phyloP scores from a whole-genome alignment of 2,329 filamentous ascomycete genomes.

The Talaromyces sp. region DNA sequence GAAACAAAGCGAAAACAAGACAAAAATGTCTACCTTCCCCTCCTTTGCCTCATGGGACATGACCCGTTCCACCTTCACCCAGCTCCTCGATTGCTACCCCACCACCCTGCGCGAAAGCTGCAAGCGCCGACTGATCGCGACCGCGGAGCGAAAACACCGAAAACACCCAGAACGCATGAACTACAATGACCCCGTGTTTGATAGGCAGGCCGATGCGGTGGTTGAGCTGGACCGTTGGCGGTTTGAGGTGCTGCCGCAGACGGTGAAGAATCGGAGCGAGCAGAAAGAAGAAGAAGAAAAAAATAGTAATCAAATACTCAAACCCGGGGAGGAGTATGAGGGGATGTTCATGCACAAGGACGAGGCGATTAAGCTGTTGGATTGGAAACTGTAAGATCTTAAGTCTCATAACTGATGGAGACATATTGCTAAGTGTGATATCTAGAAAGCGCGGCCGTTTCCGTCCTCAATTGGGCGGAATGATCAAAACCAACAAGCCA shows the following conservation, averaged over 20 bases:
- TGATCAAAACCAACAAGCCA: conserved; percentile 32
- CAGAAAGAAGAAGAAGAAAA: conserved; percentile 11
- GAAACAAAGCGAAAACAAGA: not conserved
- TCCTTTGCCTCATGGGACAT: conserved; percentile 22
- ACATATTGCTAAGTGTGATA: not conserved
- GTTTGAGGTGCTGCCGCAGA: conserved; percentile 27
- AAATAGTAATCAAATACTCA: conserved; percentile 14
- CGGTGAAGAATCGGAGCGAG: conserved; percentile 15
- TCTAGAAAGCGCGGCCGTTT: conserved; percentile 34
- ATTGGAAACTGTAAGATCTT: conserved; percentile 44
- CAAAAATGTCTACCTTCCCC: not conserved
- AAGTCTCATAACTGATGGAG: too few species aligned
- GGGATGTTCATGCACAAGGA: conserved; percentile 19
- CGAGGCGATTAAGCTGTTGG: conserved; percentile 32
- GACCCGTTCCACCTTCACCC: conserved; percentile 18
- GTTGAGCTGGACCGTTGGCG: conserved; percentile 32
- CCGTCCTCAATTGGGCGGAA: conserved; percentile 34
- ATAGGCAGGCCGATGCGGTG: conserved; percentile 20
- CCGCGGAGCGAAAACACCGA: conserved; percentile 16
- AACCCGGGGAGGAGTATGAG: conserved; percentile 4
- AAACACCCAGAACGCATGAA: conserved; percentile 11
- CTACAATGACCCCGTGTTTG: not conserved
- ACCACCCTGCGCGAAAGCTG: conserved; percentile 20
- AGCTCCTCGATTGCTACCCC: conserved; percentile 22
- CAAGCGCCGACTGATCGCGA: conserved; percentile 17